A percentile compares a stretch with the other conserved stretches of the same genome.
Evolutionary conservation across 441 rosid species (phyloP).

Genomic region (Euphorbia schlechtendalii): DNA sequence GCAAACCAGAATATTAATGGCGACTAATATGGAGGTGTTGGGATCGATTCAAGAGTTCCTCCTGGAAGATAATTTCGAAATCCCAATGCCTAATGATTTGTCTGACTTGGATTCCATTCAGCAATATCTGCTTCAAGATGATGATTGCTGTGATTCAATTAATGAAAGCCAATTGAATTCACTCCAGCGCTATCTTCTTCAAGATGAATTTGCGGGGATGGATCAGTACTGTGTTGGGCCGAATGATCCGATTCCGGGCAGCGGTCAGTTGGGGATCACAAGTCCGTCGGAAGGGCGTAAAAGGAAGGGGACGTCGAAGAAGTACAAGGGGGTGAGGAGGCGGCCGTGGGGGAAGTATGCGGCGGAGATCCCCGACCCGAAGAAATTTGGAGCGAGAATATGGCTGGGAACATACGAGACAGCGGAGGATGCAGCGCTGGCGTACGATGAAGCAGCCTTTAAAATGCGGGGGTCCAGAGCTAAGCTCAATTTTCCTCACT

Average conservation of each 20-base stretch:
- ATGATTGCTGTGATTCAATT: no score
- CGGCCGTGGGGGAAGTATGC: not conserved
- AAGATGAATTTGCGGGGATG: no score
- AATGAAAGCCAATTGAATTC: no score
- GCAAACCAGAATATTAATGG: no score
- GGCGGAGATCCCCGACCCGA: not conserved
- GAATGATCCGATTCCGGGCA: no score
- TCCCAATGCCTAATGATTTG: not conserved
- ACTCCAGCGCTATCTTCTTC: no score
- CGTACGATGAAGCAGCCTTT: not conserved
- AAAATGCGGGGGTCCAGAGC: not conserved
- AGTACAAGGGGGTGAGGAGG: not conserved
- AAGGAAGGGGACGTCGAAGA: not conserved
- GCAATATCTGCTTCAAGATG: not conserved
- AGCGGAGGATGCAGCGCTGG: not conserved
- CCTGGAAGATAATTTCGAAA: not conserved
- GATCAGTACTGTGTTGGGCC: no score
- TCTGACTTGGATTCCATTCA: not conserved
- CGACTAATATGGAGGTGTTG: not conserved
- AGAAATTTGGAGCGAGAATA: not conserved
- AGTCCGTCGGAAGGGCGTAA: no score
- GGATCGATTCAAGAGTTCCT: not conserved
- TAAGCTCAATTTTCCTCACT: no score
- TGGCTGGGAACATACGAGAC: slow-evolving; percentile 1
- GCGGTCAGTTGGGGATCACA: no score